Conservation (phyloP, 2,329 filamentous ascomycete genomes). For the Pestalotiopsis sp. region DNA sequence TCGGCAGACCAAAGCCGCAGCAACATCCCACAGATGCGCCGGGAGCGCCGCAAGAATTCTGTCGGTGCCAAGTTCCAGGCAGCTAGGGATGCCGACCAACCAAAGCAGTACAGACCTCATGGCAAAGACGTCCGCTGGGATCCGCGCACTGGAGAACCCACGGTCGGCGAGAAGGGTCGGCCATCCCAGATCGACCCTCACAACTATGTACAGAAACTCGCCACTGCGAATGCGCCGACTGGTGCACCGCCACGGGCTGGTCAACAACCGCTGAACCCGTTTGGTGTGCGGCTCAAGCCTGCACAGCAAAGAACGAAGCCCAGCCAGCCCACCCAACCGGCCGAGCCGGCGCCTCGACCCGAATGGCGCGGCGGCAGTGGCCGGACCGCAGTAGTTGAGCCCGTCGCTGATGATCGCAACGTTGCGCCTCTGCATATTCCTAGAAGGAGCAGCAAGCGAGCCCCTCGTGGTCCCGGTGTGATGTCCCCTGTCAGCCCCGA, state of each 20-base stretch:
- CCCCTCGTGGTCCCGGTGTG: constrained; percentile 25
- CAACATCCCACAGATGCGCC: constrained; percentile 56
- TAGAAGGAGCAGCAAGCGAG: constrained; percentile 50
- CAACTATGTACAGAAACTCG: constrained; percentile 44
- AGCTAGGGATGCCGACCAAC: constrained; percentile 39
- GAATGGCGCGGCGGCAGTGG: constrained; percentile 77
- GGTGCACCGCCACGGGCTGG: constrained; percentile 22
- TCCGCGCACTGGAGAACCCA: constrained; percentile 68
- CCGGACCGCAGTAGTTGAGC: constrained; percentile 64
- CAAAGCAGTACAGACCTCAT: constrained; percentile 33
- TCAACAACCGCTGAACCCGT: constrained; percentile 28
- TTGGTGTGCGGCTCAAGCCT: constrained; percentile 45
- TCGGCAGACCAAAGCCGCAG: constrained; percentile 32
- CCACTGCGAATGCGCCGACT: constrained; percentile 26
- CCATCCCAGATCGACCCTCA: constrained; percentile 60
- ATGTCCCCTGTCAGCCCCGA: constrained; percentile 35
- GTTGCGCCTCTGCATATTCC: constrained; percentile 61
- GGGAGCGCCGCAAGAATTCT: constrained; percentile 50
- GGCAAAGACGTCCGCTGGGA: constrained; percentile 61
- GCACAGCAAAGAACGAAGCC: constrained; percentile 29
- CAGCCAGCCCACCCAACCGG: neutral
- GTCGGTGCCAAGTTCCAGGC: constrained; percentile 43
- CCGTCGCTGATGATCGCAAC: constrained; percentile 63
- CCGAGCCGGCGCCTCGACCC: constrained; percentile 39
- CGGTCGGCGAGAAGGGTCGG: constrained; percentile 57